Evolutionary conservation across 2,329 filamentous ascomycete genomes (phyloP).

Genomic region (Cladophialophora chaetospira): DNA sequence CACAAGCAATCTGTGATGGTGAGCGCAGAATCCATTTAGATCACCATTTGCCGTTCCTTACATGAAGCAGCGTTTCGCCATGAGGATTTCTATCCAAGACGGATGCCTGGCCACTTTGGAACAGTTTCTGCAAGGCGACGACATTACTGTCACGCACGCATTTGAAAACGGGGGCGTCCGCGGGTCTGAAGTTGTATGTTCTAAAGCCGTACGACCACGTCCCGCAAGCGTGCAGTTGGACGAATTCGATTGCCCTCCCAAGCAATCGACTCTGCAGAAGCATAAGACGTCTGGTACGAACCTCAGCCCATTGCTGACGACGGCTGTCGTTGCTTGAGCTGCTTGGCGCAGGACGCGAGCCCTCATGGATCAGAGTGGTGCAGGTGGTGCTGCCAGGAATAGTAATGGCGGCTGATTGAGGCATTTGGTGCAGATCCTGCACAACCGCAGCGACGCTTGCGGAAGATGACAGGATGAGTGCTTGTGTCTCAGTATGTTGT

Average conservation of each 20-base stretch:
- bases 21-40: not conserved
- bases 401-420: not conserved
- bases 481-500: slow-evolving; percentile 10
- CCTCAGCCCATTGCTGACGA: not conserved
- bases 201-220: not conserved
- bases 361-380: not conserved
- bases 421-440: not conserved
- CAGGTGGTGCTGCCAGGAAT: not conserved
- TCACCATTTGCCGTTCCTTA: not conserved
- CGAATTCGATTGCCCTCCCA: slow-evolving; percentile 4
- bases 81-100: not conserved
- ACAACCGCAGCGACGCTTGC: not conserved
- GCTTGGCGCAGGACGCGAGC: not conserved
- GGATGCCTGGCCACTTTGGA: slow-evolving; percentile 1
- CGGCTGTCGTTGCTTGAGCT: not conserved
- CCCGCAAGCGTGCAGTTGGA: not conserved
- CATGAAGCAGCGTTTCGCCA: slow-evolving; percentile 1
- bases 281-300: slow-evolving; percentile 1
- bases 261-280: slow-evolving; percentile 10
- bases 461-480: not conserved
- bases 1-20: not conserved
- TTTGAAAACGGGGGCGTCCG: not conserved
- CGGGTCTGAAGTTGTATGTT: not conserved
- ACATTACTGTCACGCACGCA: not conserved
- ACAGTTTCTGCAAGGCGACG: not conserved